Evolutionary conservation across 2,329 filamentous ascomycete genomes (phyloP), one percentile per base, ranked within the genome.

Genomic region (Fusarium globosum): DNA sequence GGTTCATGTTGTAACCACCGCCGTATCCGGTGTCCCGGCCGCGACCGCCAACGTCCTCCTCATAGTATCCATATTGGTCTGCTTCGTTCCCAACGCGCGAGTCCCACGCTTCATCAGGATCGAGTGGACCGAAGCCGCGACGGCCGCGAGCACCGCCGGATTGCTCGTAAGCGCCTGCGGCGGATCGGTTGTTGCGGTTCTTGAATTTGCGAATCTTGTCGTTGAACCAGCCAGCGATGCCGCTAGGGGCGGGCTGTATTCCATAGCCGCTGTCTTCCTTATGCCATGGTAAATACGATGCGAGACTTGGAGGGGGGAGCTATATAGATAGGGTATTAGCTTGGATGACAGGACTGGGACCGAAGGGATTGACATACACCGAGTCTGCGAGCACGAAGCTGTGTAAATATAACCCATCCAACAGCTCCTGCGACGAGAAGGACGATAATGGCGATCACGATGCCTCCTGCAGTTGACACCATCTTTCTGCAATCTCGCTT

Each of bases 51-150:
- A 71, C 64, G 10, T 78, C 73, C 83, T 94, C 93, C 80, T 96
- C 94, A 79, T 94, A 92, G 81, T 94, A 94, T 28, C 88, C 89
- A 79, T 91, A 91, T 18, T 82, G 84, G 78, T 92, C 91, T 23
- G 91, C 89, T 81, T 95, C 93, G 76, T 90, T 87, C 65, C 93
- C 93, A 9, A 97, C 93, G 68, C 93, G 87, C 72, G 93, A 84
- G 83, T 96, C 94, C 94, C 94, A 97, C 4, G 94, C 93, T 79
- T 95, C 93, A 80, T 97, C 94, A 3, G 93, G 93, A 78, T 96
- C 94, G 51, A 94, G 87, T 8, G 90, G 86, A 4, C 91, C 90
- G 80, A 93, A 91, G 28, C 90, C 90, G 61, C 88, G 82, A 61
- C 86, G 85, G 62, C 85, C 83, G 51, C 84, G 83, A 39, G 77